A percentile compares a stretch with the other conserved stretches of the same genome.
These are phyloP conservation scores for Fusarium keratoplasticum DNA, from an alignment of 2,329 filamentous ascomycete genomes.

Conservation along the genomic window DNA sequence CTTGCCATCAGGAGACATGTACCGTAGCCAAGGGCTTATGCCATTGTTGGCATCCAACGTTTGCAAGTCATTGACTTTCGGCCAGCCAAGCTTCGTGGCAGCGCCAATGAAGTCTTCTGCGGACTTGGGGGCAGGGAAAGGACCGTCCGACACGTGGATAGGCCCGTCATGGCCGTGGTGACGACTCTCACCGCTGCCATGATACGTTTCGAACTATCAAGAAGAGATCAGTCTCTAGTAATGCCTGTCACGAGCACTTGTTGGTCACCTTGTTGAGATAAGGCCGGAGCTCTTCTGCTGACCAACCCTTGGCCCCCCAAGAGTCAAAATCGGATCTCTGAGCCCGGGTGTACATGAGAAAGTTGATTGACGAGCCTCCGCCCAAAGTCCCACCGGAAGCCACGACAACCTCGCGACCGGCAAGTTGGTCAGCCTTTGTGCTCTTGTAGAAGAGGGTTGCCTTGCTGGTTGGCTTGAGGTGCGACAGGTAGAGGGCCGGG, in stretches of 20 bases:
- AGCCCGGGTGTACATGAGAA: slow-evolving; percentile 45
- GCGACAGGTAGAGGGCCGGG: slow-evolving; percentile 26
- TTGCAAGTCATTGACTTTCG: slow-evolving; percentile 57
- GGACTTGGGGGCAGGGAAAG: not conserved
- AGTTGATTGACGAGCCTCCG: slow-evolving; percentile 46
- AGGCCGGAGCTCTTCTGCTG: slow-evolving; percentile 45
- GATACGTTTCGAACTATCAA: not conserved
- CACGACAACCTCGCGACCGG: slow-evolving; percentile 31
- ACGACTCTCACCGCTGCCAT: not conserved
- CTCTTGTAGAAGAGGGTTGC: slow-evolving; percentile 39
- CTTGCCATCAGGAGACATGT: slow-evolving; percentile 59
- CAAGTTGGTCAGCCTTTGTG: slow-evolving; percentile 30
- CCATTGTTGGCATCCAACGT: slow-evolving; percentile 56
- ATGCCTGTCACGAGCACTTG: not conserved
- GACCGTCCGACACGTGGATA: not conserved
- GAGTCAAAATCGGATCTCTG: slow-evolving; percentile 46
- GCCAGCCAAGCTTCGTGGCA: not conserved
- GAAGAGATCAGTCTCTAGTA: not conserved
- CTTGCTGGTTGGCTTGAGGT: slow-evolving; percentile 30
- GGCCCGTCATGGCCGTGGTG: not conserved
- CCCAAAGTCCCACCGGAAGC: slow-evolving; percentile 42
- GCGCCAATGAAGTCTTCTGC: not conserved
- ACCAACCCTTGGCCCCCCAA: slow-evolving; percentile 49
- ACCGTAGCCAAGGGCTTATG: slow-evolving; percentile 48
- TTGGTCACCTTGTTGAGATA: slow-evolving; percentile 38